Conservation (phyloP, 805 yeast genomes). For the Wickerhamiella spandovensis region DNA sequence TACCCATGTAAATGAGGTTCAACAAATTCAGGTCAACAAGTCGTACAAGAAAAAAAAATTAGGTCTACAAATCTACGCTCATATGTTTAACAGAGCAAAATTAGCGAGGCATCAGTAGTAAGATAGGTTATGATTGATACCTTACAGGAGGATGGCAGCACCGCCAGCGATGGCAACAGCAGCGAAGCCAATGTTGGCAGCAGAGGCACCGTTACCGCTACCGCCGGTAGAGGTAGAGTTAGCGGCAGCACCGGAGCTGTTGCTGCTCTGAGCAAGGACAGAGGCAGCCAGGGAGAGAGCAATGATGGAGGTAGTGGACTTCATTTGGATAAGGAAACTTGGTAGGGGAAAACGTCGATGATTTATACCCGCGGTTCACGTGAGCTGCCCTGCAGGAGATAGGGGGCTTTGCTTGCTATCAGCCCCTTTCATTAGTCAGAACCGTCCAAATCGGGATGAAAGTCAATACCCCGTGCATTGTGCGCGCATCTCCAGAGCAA, state of each 20-base stretch:
- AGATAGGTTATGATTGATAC: not conserved
- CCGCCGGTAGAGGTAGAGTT: not conserved
- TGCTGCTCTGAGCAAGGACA: conserved; percentile 6
- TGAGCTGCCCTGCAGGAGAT: not conserved
- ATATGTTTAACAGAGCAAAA: not conserved
- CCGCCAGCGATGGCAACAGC: conserved; percentile 15
- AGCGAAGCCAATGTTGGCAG: conserved; percentile 6
- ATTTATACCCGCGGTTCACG: not conserved
- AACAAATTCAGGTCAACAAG: not conserved
- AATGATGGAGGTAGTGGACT: conserved; percentile 5
- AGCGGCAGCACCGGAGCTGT: conserved; percentile 1
- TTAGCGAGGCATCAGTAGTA: not conserved
- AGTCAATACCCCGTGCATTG: not conserved
- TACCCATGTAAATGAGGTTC: not conserved
- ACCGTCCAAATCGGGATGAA: not conserved
- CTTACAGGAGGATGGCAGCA: conserved; percentile 12
- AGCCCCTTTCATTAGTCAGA: not conserved
- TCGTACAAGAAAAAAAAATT: not conserved
- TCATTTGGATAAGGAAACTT: not conserved
- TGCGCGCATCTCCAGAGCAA: not conserved
- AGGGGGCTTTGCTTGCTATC: not conserved
- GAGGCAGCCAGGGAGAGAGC: conserved; percentile 12
- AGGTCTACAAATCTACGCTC: not conserved
- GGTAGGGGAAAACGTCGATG: not conserved
- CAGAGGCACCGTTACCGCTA: not conserved